Evolutionary conservation across 352 stramenopile species (phyloP).

Genomic region (Phytophthora constricta): DNA sequence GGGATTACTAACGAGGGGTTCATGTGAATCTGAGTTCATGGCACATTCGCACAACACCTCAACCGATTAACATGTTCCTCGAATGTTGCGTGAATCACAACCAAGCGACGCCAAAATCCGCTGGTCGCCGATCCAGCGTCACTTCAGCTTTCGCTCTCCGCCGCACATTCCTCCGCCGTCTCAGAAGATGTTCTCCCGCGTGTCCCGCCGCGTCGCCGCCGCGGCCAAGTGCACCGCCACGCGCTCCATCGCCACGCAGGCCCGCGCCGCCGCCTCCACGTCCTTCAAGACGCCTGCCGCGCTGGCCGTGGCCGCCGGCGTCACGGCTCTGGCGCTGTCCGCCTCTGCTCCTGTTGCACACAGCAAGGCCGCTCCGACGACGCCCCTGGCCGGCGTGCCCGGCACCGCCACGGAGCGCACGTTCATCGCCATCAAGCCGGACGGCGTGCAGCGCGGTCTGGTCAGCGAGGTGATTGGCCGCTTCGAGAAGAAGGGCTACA

Average conservation of each 20-base stretch:
- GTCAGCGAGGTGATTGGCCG: conserved; percentile 95
- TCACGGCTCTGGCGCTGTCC: conserved; percentile 60
- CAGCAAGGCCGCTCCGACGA: conserved; percentile 49
- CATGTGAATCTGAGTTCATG: too few relatives aligned
- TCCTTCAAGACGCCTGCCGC: conserved; percentile 41
- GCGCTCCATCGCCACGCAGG: conserved; percentile 62
- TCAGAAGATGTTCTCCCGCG: conserved; percentile 75
- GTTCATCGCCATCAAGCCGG: conserved; percentile 96
- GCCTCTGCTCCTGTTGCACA: conserved; percentile 49
- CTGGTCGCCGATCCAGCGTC: conserved; percentile 25
- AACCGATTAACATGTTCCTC: too few relatives aligned
- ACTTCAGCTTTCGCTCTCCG: conserved; percentile 43
- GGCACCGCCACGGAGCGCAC: conserved; percentile 94
- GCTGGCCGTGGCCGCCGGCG: conserved; percentile 47
- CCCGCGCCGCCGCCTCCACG: conserved; percentile 43
- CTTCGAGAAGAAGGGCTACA: conserved; percentile 97
- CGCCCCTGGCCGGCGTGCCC: conserved; percentile 80
- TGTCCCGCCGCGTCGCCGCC: conserved; percentile 67
- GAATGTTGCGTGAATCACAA: too few relatives aligned
- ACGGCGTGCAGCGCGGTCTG: conserved; percentile 94
- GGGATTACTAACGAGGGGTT: too few relatives aligned
- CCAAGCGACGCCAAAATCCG: neutral
- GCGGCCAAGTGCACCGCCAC: conserved; percentile 64
- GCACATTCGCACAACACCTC: too few relatives aligned
- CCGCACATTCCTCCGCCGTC: conserved; percentile 20